Evolutionary conservation across 345 rosid species (phyloP).

Genomic region (Linum tenue): DNA sequence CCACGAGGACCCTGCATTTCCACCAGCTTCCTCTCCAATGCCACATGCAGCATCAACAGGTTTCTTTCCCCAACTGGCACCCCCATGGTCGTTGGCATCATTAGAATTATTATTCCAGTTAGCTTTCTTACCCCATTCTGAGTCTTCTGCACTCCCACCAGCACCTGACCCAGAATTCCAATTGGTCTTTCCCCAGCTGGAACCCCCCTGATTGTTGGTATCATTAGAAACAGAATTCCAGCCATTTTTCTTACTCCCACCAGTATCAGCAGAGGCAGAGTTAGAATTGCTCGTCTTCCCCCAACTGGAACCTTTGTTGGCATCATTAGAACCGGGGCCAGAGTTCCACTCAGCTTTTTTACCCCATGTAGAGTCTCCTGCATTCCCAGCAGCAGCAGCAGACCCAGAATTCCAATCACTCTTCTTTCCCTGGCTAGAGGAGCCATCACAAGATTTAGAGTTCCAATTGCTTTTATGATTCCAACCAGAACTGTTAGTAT

Average conservation of each 20-base stretch:
- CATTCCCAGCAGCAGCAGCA: not conserved
- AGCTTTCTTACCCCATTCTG: not conserved
- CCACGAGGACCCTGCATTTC: not conserved
- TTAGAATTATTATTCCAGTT: not conserved
- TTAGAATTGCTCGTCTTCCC: conserved; percentile 1
- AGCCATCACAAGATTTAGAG: too few species aligned
- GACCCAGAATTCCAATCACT: not conserved
- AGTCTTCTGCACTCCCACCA: too few species aligned
- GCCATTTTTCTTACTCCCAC: too few species aligned
- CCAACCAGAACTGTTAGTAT: too few species aligned
- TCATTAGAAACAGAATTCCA: too few species aligned
- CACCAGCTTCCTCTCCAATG: conserved; percentile 19
- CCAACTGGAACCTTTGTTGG: conserved; percentile 17
- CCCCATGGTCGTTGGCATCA: not conserved
- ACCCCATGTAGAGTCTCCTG: not conserved
- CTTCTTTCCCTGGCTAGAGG: not conserved
- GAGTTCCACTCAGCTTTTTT: conserved; percentile 13
- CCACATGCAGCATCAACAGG: conserved; percentile 8
- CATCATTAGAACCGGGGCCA: conserved; percentile 9
- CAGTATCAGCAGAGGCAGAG: too few species aligned
- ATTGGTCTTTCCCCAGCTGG: too few species aligned
- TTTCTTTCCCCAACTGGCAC: conserved; percentile 3
- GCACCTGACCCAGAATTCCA: too few species aligned
- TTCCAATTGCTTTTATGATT: too few species aligned
- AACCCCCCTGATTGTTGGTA: too few species aligned